Conservation (phyloP, 2,329 filamentous ascomycete genomes). For the Cladosporium sp. region DNA sequence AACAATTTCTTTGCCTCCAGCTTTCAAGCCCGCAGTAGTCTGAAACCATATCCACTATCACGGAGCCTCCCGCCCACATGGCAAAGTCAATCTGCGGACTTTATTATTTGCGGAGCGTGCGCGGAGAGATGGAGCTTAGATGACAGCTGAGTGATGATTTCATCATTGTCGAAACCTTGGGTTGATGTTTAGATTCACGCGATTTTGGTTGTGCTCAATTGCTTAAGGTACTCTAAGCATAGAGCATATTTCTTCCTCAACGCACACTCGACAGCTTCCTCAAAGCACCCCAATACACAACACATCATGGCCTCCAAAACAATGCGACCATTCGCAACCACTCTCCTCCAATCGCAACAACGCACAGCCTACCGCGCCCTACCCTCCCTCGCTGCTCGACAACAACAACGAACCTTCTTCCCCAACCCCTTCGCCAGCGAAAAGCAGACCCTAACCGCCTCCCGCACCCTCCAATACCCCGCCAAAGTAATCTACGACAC, state of each 20-base stretch:
- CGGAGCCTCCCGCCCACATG: slow-evolving; percentile 6
- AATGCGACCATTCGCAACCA: slow-evolving; percentile 27
- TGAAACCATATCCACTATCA: slow-evolving; percentile 1
- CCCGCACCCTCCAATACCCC: slow-evolving; percentile 75
- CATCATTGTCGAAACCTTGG: slow-evolving; percentile 2
- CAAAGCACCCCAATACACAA: not conserved
- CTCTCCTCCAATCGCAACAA: slow-evolving; percentile 24
- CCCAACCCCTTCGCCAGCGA: slow-evolving; percentile 50
- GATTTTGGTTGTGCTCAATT: not conserved
- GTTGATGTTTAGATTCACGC: not conserved
- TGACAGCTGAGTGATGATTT: slow-evolving; percentile 16
- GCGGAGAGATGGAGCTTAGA: not conserved
- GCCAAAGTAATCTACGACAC: slow-evolving; percentile 72
- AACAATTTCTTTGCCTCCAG: slow-evolving; percentile 15
- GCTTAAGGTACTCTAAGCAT: not conserved
- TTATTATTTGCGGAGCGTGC: slow-evolving; percentile 13
- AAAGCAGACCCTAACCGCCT: slow-evolving; percentile 68
- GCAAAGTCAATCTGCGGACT: slow-evolving; percentile 12
- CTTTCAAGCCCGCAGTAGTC: slow-evolving; percentile 1
- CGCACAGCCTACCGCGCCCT: slow-evolving; percentile 16
- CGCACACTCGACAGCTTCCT: not conserved
- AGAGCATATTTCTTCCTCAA: not conserved
- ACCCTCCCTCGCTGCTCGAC: slow-evolving; percentile 19
- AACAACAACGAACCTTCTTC: slow-evolving; percentile 44
- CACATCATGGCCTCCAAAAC: slow-evolving; percentile 9